A percentile compares a stretch with the other conserved stretches of the same genome.
phyloP scores from a whole-genome alignment of 2,329 filamentous ascomycete species.

The Aspergillus sp. region DNA sequence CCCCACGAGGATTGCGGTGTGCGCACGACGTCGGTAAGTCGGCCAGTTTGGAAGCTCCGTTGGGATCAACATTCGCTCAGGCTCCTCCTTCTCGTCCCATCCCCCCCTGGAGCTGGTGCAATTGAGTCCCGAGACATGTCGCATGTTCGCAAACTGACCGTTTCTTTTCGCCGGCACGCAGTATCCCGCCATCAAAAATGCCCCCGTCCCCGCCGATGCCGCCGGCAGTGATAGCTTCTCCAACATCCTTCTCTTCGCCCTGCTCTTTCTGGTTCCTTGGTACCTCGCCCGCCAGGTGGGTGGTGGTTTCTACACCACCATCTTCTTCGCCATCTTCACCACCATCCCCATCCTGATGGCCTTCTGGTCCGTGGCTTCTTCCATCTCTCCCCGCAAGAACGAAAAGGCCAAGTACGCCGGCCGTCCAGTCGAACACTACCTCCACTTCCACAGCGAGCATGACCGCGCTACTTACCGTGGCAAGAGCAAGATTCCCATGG shows the following conservation, averaged over 20 bases:
- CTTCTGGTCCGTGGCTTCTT: slow-evolving; percentile 79
- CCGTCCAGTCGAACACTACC: slow-evolving; percentile 85
- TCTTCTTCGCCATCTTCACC: slow-evolving; percentile 81
- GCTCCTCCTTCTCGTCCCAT: slow-evolving; percentile 2
- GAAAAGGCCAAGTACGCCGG: slow-evolving; percentile 87
- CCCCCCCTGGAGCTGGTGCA: slow-evolving; percentile 1
- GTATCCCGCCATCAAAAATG: slow-evolving; percentile 91
- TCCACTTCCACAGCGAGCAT: slow-evolving; percentile 46
- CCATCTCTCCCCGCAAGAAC: slow-evolving; percentile 82
- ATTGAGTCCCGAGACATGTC: neutral
- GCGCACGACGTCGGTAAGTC: slow-evolving; percentile 57
- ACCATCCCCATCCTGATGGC: slow-evolving; percentile 72
- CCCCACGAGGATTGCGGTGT: slow-evolving; percentile 59
- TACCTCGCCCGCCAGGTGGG: slow-evolving; percentile 81
- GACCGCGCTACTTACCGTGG: slow-evolving; percentile 47
- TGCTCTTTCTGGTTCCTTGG: slow-evolving; percentile 69
- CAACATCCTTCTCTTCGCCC: slow-evolving; percentile 69
- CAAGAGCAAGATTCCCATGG: slow-evolving; percentile 52
- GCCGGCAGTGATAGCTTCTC: slow-evolving; percentile 83
- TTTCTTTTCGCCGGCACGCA: slow-evolving; percentile 33
- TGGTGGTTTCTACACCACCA: slow-evolving; percentile 80
- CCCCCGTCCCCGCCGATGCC: slow-evolving; percentile 85
- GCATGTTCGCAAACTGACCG: slow-evolving; percentile 2
- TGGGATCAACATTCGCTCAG: neutral
- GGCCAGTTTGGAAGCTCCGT: too few species aligned